A percentile compares a stretch with the other conserved stretches of the same genome.
Conservation (phyloP, 148 eudicot species). For the Cornus florida region DNA sequence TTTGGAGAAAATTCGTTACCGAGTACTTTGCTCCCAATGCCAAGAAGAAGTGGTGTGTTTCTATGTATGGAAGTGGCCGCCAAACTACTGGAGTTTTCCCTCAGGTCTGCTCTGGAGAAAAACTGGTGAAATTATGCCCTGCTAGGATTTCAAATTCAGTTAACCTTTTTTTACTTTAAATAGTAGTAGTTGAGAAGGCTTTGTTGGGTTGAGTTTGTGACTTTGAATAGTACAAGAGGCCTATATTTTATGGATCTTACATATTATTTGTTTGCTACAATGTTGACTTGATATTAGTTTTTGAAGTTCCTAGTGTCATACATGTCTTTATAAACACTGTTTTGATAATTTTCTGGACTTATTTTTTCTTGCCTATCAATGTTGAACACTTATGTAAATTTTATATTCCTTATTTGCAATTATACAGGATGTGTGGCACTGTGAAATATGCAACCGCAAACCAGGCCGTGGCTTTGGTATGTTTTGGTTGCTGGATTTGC, state of each 20-base stretch:
- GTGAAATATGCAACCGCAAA: slow-evolving; percentile 95
- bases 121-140: not conserved
- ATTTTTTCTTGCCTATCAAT: not conserved
- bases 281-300: not conserved
- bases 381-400: not conserved
- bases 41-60: slow-evolving; percentile 79
- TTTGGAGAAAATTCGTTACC: slow-evolving; percentile 63
- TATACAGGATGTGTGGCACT: slow-evolving; percentile 96
- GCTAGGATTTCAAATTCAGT: not conserved
- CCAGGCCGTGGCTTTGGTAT: slow-evolving; percentile 99
- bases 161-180: not conserved
- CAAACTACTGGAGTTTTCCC: slow-evolving; percentile 65
- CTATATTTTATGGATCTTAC: not conserved
- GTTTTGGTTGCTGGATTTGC: slow-evolving; percentile 26
- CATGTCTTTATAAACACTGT: not conserved
- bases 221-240: not conserved
- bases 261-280: not conserved
- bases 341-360: not conserved
- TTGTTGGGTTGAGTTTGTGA: no score
- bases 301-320: slow-evolving; percentile 3
- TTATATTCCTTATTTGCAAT: slow-evolving; percentile 1
- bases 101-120: slow-evolving; percentile 49
- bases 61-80: slow-evolving; percentile 64
- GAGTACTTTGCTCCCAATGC: slow-evolving; percentile 77
- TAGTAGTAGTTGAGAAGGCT: no score